Base-by-base conservation (phyloP, 345 rosid genomes). In the Cardiospermum halicacabum region DNA sequence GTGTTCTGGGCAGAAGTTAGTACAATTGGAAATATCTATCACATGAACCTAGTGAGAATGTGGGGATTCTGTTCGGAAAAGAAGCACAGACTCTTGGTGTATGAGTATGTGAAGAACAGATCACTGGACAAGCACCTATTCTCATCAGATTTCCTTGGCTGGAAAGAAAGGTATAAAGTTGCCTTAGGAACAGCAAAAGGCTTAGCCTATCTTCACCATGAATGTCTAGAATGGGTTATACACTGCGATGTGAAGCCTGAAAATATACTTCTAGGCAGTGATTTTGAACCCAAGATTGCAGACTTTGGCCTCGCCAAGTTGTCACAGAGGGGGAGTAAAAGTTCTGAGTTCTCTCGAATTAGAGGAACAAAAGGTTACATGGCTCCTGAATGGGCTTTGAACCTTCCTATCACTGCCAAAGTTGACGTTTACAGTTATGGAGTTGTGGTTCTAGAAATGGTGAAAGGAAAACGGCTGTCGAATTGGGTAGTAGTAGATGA, bases 181-280 rank as follows among this genome's bases (percentile, higher is more conserved):
- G 84, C 86, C 19, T 72, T 83, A 0, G 91, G 91, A 56, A 73
- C 88, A 5, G 86, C 88, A 32, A 78, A 76, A 47, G 86, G 81
- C 34, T 70, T 83, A 62, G 84, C 88, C 30, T 81, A 85, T 62
- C 70, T 83, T 62, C 91, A 85, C 67, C 80, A 81, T n/a, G 88
- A 81, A 39, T 85, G 86, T 62, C 74, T 81, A 26, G 86, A 83
- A 42, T 78, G 82, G 73, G 76, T 85, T 51, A 66, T 83, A 27
- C 91, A 85, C 39, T 85, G 91, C 4, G 88, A 85, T 54, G 78
- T 83, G 21, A 83, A 85, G 65, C 86, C 91, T n/a, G 82, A 81
- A 54, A 85, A 83, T 65, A 77, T 85, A 49, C 74, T 85, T 53
- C 75, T 85, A 19, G 84, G 81, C 40, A 64, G 49, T 4, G 79